Evolutionary conservation across 139 green algal species (phyloP), one percentile per base, ranked within the genome.

Genomic region (Tetraselmis chui): DNA sequence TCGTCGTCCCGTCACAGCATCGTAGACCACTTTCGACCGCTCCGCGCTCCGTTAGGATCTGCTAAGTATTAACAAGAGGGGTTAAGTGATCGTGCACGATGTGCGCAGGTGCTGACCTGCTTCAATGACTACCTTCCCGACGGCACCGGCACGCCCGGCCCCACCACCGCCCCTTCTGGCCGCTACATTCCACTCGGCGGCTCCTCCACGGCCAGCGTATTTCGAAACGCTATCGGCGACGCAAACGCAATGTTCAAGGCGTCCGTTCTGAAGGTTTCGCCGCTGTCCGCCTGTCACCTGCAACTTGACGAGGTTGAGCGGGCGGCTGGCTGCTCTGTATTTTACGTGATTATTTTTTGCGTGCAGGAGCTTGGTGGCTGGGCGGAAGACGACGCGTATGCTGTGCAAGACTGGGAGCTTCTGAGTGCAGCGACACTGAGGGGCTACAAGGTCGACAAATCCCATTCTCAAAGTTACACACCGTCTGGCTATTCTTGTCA

Each of bases 381-480:
- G 74, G 74, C 74, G 5, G 74, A 77, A 25, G 74, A 77, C 74
- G 74, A 77, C 26, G 74, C 74, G 74, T 77, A 77, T 25, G 74
- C 26, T 29, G 74, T 77, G 74, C 74, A 77, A 25, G 74, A 77
- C 74, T 77, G 74, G 74, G 74, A 77, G 74, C 74, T 77, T 2
- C n/a, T 77, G 26, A 29, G 26, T 25, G 26, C 26, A 22, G 74
- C 74, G 2, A 29, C 74, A 28, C 26, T 77, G 74, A 22, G 74
- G 5, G 74, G 74, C 23, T 77, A 28, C 74, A 77, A 29, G 74
- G 26, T 77, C 74, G 74, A 23, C n/a, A n/a, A n/a, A n/a, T n/a
- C n/a, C n/a, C n/a, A n/a, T n/a, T n/a, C n/a, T n/a, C n/a, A n/a
- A n/a, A n/a, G n/a, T n/a, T n/a, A n/a, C n/a, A n/a, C n/a, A n/a